phyloP scores from a whole-genome alignment of 768 basidiomycete genomes.

The Coprinopsis strossmayeri region DNA sequence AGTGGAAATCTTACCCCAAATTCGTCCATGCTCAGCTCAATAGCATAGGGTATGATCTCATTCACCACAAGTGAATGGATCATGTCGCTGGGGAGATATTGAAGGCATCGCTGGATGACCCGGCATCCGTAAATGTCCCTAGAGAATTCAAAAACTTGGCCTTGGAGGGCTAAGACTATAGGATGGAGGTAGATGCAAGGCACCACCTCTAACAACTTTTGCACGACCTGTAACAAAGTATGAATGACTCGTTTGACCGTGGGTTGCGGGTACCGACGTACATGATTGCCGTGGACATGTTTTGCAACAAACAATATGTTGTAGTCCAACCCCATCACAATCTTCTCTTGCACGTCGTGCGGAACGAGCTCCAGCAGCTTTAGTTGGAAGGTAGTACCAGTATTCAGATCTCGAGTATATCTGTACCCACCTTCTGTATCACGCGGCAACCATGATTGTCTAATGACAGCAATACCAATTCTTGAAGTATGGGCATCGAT shows the following conservation, averaged over 20 bases:
- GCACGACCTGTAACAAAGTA: constrained; percentile 55
- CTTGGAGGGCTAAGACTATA: constrained; percentile 49
- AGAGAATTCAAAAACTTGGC: constrained; percentile 73
- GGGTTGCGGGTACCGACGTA: no score
- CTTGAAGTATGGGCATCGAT: constrained; percentile 68
- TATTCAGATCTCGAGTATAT: not conserved
- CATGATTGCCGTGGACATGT: constrained; percentile 93
- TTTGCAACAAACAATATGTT: constrained; percentile 83
- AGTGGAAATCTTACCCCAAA: constrained; percentile 60
- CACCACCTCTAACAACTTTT: constrained; percentile 83
- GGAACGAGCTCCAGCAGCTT: constrained; percentile 3
- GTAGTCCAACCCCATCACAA: constrained; percentile 78
- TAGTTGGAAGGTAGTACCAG: constrained; percentile 28
- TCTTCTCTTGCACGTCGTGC: constrained; percentile 66
- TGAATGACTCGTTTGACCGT: no score
- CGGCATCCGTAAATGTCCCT: constrained; percentile 93
- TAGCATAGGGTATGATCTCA: constrained; percentile 69
- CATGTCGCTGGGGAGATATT: constrained; percentile 66
- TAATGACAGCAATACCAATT: constrained; percentile 67
- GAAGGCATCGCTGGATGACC: constrained; percentile 89
- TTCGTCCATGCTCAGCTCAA: constrained; percentile 80
- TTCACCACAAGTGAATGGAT: constrained; percentile 71
- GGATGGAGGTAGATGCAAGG: constrained; percentile 66
- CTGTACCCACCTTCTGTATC: constrained; percentile 69
- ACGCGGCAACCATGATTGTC: constrained; percentile 98